A percentile compares a stretch with the other conserved stretches of the same genome.
phyloP scores from a whole-genome alignment of 768 basidiomycete genomes.

The Cantharellus anzutake region DNA sequence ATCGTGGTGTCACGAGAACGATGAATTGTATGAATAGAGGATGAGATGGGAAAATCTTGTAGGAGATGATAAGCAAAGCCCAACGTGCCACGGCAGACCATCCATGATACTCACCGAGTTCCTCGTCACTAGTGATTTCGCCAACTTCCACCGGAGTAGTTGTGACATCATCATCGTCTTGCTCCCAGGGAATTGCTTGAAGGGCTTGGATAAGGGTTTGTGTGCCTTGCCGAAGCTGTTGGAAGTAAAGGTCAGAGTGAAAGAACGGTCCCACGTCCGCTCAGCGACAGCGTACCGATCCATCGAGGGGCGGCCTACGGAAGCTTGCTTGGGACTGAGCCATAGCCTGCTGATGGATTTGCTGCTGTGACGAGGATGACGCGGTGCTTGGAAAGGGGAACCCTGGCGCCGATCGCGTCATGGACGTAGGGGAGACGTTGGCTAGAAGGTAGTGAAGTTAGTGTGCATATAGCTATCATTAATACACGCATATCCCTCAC shows the following conservation, averaged over 20 bases:
- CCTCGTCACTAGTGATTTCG: neutral
- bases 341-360: no score
- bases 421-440: no score
- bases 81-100: neutral
- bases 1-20: constrained; percentile 10
- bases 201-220: constrained; percentile 80
- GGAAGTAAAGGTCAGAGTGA: neutral
- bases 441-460: no score
- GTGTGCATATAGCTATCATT: no score
- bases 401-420: no score
- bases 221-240: constrained; percentile 69
- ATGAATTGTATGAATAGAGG: constrained; percentile 78
- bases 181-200: constrained; percentile 66
- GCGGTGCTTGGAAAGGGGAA: no score
- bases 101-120: neutral
- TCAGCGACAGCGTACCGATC: constrained; percentile 25
- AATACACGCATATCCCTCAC: constrained; percentile 16
- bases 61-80: neutral
- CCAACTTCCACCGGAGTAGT: constrained; percentile 13
- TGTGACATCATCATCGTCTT: constrained; percentile 42
- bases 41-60: constrained; percentile 29
- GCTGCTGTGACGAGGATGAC: no score
- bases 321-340: constrained; percentile 26
- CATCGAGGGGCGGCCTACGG: constrained; percentile 24
- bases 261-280: constrained; percentile 47